Percentiles rank a stretch among this genome's conserved stretches.
phyloP scores from a whole-genome alignment of 768 basidiomycete genomes.

The Tephrocybe sp. region DNA sequence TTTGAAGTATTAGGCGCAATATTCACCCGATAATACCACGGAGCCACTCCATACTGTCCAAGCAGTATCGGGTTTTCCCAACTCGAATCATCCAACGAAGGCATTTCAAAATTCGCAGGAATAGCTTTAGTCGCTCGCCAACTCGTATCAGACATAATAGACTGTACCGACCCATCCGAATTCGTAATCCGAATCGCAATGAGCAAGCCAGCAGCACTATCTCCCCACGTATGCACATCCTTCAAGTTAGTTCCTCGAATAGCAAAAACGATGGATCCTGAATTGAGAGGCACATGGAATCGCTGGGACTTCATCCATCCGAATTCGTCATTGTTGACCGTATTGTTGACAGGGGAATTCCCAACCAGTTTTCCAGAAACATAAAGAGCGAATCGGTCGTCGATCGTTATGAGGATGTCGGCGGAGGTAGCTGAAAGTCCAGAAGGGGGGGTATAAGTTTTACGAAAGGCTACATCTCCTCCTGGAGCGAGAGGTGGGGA shows the following conservation, averaged over 20 bases:
- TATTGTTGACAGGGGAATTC: neutral
- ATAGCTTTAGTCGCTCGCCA: constrained; percentile 7
- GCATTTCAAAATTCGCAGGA: neutral
- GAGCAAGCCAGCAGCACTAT: constrained; percentile 5
- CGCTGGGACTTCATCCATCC: constrained; percentile 1
- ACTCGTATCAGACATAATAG: neutral
- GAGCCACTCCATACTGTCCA: neutral
- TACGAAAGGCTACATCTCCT: constrained; percentile 3
- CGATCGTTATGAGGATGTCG: constrained; percentile 9
- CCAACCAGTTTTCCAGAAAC: constrained; percentile 2
- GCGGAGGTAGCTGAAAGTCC: constrained; percentile 1
- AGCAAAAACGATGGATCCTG: constrained; percentile 7
- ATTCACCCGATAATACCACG: neutral
- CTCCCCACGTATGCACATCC: neutral
- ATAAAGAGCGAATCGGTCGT: constrained; percentile 4
- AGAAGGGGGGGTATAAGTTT: constrained; percentile 4
- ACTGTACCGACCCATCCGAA: neutral
- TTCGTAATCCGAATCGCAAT: constrained; percentile 2
- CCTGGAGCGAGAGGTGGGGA: neutral
- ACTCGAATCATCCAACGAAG: constrained; percentile 5
- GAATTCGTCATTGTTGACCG: neutral
- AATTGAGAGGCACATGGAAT: neutral
- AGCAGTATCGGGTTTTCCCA: neutral
- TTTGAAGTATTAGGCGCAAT: neutral
- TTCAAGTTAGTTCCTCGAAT: neutral